These are phyloP conservation scores for Nothophaeocryptopus gaeumannii DNA, from an alignment of 2,329 filamentous ascomycete genomes.

Conservation along the genomic window DNA sequence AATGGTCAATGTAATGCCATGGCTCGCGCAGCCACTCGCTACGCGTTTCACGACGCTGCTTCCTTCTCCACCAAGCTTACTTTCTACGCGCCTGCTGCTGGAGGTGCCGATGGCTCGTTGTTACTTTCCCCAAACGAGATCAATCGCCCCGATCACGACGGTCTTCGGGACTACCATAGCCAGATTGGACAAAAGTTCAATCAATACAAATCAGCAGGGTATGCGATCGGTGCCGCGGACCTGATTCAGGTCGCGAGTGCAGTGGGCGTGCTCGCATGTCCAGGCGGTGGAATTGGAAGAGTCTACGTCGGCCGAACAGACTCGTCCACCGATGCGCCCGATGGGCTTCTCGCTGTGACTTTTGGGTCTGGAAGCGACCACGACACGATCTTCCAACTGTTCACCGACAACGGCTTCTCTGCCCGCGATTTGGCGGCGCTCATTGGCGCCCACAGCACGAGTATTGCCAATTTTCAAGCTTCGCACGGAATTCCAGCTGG, in stretches of 20 bases:
- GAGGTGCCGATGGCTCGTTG: conserved; percentile 44
- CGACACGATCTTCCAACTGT: conserved; percentile 47
- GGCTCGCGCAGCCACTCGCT: conserved; percentile 36
- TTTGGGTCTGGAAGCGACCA: conserved; percentile 37
- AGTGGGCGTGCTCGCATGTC: conserved; percentile 50
- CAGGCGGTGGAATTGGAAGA: conserved; percentile 52
- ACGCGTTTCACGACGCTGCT: conserved; percentile 36
- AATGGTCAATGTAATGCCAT: conserved; percentile 33
- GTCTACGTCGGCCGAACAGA: conserved; percentile 53
- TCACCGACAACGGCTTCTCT: conserved; percentile 51
- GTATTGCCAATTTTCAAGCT: conserved; percentile 43
- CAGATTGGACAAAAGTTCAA: conserved; percentile 43
- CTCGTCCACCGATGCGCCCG: conserved; percentile 39
- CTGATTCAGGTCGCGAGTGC: conserved; percentile 51
- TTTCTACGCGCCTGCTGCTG: conserved; percentile 28
- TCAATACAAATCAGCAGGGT: conserved; percentile 13
- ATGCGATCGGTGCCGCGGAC: conserved; percentile 51
- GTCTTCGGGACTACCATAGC: conserved; percentile 43
- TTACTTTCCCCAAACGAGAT: conserved; percentile 39
- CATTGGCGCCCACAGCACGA: conserved; percentile 53
- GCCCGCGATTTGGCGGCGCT: conserved; percentile 53
- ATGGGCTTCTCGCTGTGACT: conserved; percentile 47
- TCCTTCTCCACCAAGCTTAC: conserved; percentile 23
- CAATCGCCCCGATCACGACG: conserved; percentile 42
- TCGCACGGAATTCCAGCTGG: conserved; percentile 31